Conservation (phyloP, 305 asterid genomes). For the Ajuga reptans region DNA sequence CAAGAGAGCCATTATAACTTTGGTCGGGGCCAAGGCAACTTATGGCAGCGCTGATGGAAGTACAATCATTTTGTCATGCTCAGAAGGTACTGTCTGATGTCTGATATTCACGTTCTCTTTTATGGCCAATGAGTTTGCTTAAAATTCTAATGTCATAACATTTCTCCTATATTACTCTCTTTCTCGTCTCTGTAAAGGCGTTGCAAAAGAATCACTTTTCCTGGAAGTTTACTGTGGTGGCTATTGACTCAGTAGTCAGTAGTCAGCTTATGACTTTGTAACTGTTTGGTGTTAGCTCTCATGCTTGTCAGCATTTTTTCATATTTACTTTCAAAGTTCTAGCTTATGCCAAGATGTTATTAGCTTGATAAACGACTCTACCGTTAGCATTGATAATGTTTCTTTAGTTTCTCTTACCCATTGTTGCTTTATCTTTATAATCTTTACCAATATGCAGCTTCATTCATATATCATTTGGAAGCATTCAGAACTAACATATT, state of each 20-base stretch:
- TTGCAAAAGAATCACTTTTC: slow-evolving; percentile 1
- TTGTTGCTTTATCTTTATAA: background rate
- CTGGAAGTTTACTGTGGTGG: background rate
- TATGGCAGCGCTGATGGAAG: slow-evolving; percentile 95
- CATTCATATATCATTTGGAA: slow-evolving; percentile 8
- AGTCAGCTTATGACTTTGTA: background rate
- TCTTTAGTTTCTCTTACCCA: slow-evolving; percentile 5
- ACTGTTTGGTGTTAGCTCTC: slow-evolving; percentile 8
- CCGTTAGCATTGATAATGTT: background rate
- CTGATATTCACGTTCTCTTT: slow-evolving; percentile 9
- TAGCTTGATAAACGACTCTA: slow-evolving; percentile 7
- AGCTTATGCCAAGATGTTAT: background rate
- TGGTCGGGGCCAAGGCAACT: slow-evolving; percentile 71
- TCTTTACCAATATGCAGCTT: background rate
- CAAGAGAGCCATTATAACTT: slow-evolving; percentile 60
- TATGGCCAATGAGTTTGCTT: slow-evolving; percentile 14
- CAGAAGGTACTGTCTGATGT: slow-evolving; percentile 65
- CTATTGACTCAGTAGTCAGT: background rate
- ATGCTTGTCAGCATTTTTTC: background rate
- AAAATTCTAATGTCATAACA: slow-evolving; percentile 2
- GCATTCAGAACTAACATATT: background rate
- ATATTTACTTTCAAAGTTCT: background rate
- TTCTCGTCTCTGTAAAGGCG: slow-evolving; percentile 1
- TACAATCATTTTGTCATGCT: slow-evolving; percentile 63
- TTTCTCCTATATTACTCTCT: background rate